Conservation (phyloP, 352 stramenopile species). For the Phytophthora cryptogea region DNA sequence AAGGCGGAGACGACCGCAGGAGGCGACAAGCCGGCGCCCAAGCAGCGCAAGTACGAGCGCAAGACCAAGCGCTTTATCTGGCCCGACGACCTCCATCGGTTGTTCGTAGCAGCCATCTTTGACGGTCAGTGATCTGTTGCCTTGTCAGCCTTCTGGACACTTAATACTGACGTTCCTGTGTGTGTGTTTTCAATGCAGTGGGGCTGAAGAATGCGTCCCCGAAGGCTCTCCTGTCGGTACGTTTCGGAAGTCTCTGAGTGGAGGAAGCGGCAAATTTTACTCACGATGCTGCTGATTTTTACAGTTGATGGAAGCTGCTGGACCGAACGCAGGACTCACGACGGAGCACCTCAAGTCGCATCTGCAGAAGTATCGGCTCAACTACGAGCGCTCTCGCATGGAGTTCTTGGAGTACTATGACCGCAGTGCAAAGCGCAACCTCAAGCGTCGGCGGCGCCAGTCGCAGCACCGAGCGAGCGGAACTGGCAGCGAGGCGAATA, state of each 20-base stretch:
- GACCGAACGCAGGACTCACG: slow-evolving; percentile 63
- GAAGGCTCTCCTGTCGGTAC: slow-evolving; percentile 77
- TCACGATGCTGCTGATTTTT: slow-evolving; percentile 20
- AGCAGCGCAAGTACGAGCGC: slow-evolving; percentile 89
- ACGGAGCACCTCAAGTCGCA: slow-evolving; percentile 90
- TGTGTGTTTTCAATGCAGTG: slow-evolving; percentile 43
- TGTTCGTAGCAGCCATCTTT: slow-evolving; percentile 89
- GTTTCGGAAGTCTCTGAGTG: slow-evolving; percentile 6
- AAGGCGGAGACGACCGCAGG: slow-evolving; percentile 19
- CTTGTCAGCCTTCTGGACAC: neutral
- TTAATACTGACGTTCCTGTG: slow-evolving; percentile 9
- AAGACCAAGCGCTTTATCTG: slow-evolving; percentile 90
- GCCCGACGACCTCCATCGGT: slow-evolving; percentile 86
- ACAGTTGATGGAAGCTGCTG: slow-evolving; percentile 73
- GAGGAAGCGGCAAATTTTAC: neutral
- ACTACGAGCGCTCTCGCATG: slow-evolving; percentile 83
- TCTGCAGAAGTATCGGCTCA: slow-evolving; percentile 89
- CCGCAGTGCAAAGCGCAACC: slow-evolving; percentile 67
- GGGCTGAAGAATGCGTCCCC: slow-evolving; percentile 88
- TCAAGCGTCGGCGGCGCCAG: slow-evolving; percentile 54
- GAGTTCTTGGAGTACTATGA: slow-evolving; percentile 90
- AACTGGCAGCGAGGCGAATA: slow-evolving; percentile 50
- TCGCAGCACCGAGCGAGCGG: slow-evolving; percentile 33
- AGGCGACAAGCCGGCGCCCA: slow-evolving; percentile 25
- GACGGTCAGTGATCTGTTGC: slow-evolving; percentile 43